Base-by-base conservation (phyloP, 208 protist species). In the Acanthamoeba lenticulata region DNA sequence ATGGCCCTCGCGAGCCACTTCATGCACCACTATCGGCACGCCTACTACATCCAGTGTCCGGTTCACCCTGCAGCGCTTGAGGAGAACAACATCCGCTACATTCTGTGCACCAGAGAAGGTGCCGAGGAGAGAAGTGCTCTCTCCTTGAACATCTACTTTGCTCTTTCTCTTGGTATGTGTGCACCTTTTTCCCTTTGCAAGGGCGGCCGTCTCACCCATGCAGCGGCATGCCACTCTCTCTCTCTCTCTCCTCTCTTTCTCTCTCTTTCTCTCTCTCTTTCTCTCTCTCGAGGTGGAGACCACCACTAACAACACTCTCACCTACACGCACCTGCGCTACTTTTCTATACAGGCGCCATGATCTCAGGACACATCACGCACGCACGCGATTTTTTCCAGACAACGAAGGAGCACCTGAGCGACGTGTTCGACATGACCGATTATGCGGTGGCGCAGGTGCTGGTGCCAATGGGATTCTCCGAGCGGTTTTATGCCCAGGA, bases 91-190 rank as follows among this genome's bases (percentile, higher is more conserved):
- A 27, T 93, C 27, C 60, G 90, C 29, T 93, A 93, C 45, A 42
- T 93, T 0, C 44, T 93, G 17, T 93, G 90, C 29, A 93, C 90
- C 5, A 60, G 32, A 17, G 90, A 93, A 62, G 90, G 90, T 1
- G 0, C 40, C 45, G 52, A 93, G 49, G 90, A 93, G 44, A 77
- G 65, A 93, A 93, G 90, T 83, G 60, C 90, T 62, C 44, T 93
- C 42, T 47, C 90, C 24, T 83, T 93, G n/a, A 93, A 83, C 42
- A 36, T 93, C 17, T 65, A 74, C 44, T 85, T 62, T 60, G 60
- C 65, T 40, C 47, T 93, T 7, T 85, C 32, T 21, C 29, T 79
- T 2, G 90, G 90, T 74, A 62, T 19, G 1, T 67, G 1, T 52
- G 9, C 15, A 5, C 15, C 47, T 52, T 34, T 90, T 90, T 36